Evolutionary conservation across 768 basidiomycete species (phyloP), one percentile per base, ranked within the genome.

Genomic region (Termitomyces sp.): DNA sequence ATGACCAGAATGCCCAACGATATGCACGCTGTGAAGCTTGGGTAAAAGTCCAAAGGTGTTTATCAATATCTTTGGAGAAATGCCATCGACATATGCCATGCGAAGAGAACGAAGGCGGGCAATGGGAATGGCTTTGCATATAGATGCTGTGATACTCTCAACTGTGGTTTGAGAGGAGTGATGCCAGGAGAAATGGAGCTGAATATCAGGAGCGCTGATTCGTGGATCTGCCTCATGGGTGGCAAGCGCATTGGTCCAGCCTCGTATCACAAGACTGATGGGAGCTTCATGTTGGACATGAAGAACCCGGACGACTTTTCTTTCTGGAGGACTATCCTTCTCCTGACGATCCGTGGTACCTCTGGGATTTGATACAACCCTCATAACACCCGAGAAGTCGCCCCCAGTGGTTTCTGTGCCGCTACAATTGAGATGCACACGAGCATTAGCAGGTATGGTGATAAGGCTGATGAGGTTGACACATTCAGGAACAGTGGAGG

Each of bases 41-140:
- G 73, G 65, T 33, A 74, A 63, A 16, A 59, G 58, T n/a, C 68
- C 73, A 53, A 77, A 76, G 2, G 62, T 65, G 7, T 49, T 61
- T 11, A 66, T 44, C 72, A 72, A 74, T 0, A 68, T 63, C 28
- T 65, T 62, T 40, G 63, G 45, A 7, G 59, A 56, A 16, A 70
- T 36, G 33, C 58, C 64, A 16, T 68, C 63, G 16, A 65, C 65
- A 53, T 68, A 67, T 44, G 55, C 58, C 36, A 73, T n/a, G 24
- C 63, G 67, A 35, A 76, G 63, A 11, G 59, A 66, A 24, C 67
- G 63, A 13, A 75, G 66, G 28, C 72, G 68, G 12, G 60, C 58
- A 20, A 74, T 57, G 13, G 67, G 67, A 5, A 75, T 63, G 6
- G 64, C 53, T 49, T 64, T 67, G 61, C 71, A 73, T 9, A 70